phyloP scores from a whole-genome alignment of 1,284 basidiomycete genomes.

The Ceratorhiza oryzae-sativae region DNA sequence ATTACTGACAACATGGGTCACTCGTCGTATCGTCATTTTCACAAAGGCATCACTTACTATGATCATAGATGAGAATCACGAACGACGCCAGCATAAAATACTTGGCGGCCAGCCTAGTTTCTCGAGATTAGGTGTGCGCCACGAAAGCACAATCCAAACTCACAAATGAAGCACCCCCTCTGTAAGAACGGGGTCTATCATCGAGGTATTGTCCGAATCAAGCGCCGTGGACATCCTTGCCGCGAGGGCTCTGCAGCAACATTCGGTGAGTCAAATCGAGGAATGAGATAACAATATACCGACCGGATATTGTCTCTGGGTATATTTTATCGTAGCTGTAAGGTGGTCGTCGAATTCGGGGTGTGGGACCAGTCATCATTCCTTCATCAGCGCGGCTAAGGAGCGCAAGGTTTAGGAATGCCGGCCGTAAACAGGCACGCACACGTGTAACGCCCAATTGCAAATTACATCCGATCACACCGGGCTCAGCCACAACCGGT shows the following conservation, averaged over 20 bases:
- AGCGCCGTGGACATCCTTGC: slow-evolving; percentile 1
- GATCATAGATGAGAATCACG: slow-evolving; percentile 31
- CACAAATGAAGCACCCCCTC: slow-evolving; percentile 12
- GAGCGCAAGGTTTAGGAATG: too few species aligned
- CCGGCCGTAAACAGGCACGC: too few species aligned
- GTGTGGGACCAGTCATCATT: too few species aligned
- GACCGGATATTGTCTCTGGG: too few species aligned
- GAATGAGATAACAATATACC: too few species aligned
- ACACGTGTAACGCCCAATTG: too few species aligned
- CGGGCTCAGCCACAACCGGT: too few species aligned
- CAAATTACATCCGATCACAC: too few species aligned
- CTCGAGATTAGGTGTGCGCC: neutral
- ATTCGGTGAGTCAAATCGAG: too few species aligned
- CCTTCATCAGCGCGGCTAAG: too few species aligned
- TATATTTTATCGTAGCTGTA: too few species aligned
- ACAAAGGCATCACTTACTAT: neutral
- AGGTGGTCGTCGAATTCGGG: too few species aligned
- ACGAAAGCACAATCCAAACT: neutral
- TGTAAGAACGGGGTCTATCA: neutral
- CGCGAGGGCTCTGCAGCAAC: neutral
- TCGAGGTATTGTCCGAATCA: neutral
- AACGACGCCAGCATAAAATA: slow-evolving; percentile 38
- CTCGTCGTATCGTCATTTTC: neutral
- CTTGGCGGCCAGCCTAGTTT: slow-evolving; percentile 25
- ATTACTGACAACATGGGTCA: neutral